Percentiles rank a stretch among this genome's conserved stretches.
These are phyloP conservation scores for Tulasnella sp. DNA, from an alignment of 768 basidiomycete species.

Conservation along the genomic window DNA sequence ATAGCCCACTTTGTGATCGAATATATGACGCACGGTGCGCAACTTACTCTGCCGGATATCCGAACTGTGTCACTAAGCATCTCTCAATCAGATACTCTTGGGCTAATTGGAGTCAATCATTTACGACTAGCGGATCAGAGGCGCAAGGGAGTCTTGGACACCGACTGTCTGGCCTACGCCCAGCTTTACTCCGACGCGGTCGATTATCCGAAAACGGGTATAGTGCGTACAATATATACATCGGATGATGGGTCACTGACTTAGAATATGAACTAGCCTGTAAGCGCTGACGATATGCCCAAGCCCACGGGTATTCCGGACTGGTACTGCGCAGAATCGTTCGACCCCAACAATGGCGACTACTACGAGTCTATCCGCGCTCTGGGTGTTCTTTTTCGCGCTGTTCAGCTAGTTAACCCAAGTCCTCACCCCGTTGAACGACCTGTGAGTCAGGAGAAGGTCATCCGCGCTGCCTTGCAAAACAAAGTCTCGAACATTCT, in stretches of 20 bases:
- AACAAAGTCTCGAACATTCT: neutral
- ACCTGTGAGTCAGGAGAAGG: neutral
- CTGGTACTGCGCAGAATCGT: neutral
- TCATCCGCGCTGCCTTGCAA: neutral
- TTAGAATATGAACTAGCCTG: neutral
- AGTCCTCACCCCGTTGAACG: neutral
- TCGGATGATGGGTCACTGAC: neutral
- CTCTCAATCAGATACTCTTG: constrained; percentile 10
- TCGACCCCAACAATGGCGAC: neutral
- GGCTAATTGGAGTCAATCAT: constrained; percentile 17
- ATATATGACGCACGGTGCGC: constrained; percentile 16
- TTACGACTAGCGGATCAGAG: constrained; percentile 18
- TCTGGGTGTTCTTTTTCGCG: constrained; percentile 13
- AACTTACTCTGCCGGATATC: neutral
- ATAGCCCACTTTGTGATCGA: constrained; percentile 18
- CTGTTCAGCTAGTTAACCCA: neutral
- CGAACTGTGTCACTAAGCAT: neutral
- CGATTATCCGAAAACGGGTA: constrained; percentile 16
- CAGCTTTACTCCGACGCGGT: constrained; percentile 17
- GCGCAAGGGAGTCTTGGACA: constrained; percentile 13
- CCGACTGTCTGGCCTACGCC: constrained; percentile 17
- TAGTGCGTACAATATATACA: neutral
- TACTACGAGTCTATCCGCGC: neutral
- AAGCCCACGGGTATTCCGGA: constrained; percentile 5
- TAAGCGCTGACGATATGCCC: constrained; percentile 5